phyloP scores from a whole-genome alignment of 2,329 filamentous ascomycete species.

The Arthrinium phaeospermum region DNA sequence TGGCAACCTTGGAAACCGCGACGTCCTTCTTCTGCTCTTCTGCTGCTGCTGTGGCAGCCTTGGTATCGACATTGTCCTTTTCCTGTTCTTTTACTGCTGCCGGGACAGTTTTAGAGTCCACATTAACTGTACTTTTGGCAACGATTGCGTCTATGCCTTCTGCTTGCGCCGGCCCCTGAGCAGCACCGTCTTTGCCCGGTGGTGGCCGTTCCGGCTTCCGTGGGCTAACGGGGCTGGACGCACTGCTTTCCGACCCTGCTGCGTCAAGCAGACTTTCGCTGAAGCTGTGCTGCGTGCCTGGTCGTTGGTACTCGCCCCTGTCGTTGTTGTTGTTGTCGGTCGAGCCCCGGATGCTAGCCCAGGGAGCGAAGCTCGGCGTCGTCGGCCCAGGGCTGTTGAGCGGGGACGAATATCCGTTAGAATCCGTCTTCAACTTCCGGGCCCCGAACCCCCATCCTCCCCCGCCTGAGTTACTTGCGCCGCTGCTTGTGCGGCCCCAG shows the following conservation, averaged over 20 bases:
- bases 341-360: conserved; percentile 27
- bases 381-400: conserved; percentile 42
- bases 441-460: conserved; percentile 43
- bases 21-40: too few relatives aligned
- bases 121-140: background rate
- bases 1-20: background rate
- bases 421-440: conserved; percentile 38
- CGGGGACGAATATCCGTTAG: conserved; percentile 39
- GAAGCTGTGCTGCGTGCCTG: conserved; percentile 49
- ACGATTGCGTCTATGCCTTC: conserved; percentile 23
- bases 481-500: conserved; percentile 45
- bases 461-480: conserved; percentile 42
- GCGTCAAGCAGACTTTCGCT: conserved; percentile 52
- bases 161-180: conserved; percentile 23
- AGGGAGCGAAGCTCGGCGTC: conserved; percentile 44
- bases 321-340: conserved; percentile 34
- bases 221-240: conserved; percentile 34
- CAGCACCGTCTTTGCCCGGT: conserved; percentile 7
- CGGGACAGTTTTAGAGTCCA: background rate
- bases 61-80: background rate
- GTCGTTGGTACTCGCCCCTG: conserved; percentile 35
- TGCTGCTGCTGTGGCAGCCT: background rate
- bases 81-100: background rate
- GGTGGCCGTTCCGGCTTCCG: conserved; percentile 26
- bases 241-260: conserved; percentile 33